A percentile compares a stretch with the other conserved stretches of the same genome.
These are phyloP conservation scores for Nowakowskiella sp. DNA, from an alignment of 192 early-diverging fungal species.

Conservation along the genomic window DNA sequence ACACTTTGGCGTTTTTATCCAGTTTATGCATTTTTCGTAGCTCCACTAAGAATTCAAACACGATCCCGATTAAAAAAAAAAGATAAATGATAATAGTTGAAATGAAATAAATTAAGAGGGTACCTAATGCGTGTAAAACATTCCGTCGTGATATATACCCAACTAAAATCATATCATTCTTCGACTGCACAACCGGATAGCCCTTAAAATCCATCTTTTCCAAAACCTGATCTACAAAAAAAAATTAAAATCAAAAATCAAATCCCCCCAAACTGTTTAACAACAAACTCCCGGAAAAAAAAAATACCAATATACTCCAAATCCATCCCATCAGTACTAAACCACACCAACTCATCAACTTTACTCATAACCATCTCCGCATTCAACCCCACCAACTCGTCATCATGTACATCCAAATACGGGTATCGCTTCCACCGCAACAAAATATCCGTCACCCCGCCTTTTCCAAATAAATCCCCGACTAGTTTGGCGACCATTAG, in stretches of 20 bases:
- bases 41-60: no score
- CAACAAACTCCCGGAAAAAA: conserved; percentile 45
- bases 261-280: neutral
- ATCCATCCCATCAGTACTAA: conserved; percentile 24
- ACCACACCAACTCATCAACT: conserved; percentile 30
- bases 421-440: conserved; percentile 39
- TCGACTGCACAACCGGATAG: conserved; percentile 61
- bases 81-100: no score
- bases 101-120: no score
- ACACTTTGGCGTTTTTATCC: no score
- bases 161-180: conserved; percentile 46
- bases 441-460: no score
- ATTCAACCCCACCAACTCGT: conserved; percentile 53
- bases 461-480: conserved; percentile 43
- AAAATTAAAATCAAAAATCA: neutral
- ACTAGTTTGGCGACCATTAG: conserved; percentile 57
- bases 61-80: no score
- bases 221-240: conserved; percentile 21
- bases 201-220: conserved; percentile 58
- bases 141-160: conserved; percentile 66
- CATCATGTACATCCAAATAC: conserved; percentile 38
- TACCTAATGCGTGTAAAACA: conserved; percentile 26
- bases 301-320: conserved; percentile 35
- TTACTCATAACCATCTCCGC: conserved; percentile 80
- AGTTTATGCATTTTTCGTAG: no score